Conservation (phyloP, 2,329 filamentous ascomycete genomes). For the Didymella arachidicola region DNA sequence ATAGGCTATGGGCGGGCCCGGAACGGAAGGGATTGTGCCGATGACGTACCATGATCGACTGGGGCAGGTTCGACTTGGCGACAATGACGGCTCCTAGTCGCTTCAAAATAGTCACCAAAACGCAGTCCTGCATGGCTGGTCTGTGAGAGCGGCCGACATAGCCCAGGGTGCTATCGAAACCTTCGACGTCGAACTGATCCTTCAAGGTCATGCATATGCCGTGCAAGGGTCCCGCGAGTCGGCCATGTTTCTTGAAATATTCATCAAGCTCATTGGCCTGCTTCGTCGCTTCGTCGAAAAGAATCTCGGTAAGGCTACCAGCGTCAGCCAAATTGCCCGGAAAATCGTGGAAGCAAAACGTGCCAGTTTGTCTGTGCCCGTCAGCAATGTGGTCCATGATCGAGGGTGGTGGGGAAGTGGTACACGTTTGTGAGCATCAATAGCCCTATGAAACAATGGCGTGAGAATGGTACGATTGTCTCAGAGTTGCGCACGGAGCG, state of each 20-base stretch:
- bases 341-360: constrained; percentile 54
- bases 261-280: constrained; percentile 54
- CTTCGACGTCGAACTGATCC: constrained; percentile 59
- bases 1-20: constrained; percentile 24
- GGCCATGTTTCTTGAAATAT: constrained; percentile 47
- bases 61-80: constrained; percentile 62
- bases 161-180: constrained; percentile 62
- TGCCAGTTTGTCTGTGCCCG: constrained; percentile 54
- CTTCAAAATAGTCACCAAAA: constrained; percentile 66
- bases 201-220: constrained; percentile 59
- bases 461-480: constrained; percentile 46
- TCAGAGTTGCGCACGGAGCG: constrained; percentile 18
- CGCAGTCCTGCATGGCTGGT: constrained; percentile 60
- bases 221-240: constrained; percentile 57
- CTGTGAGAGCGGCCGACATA: constrained; percentile 69
- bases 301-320: constrained; percentile 56
- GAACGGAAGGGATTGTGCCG: constrained; percentile 5
- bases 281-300: constrained; percentile 55
- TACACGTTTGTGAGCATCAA: constrained; percentile 44
- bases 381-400: constrained; percentile 22
- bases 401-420: constrained; percentile 12
- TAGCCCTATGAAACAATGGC: constrained; percentile 39
- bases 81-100: constrained; percentile 58
- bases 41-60: constrained; percentile 61
- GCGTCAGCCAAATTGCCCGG: constrained; percentile 59